Evolutionary conservation across 768 basidiomycete species (phyloP).

Genomic region (Xerocomellus intermedius): DNA sequence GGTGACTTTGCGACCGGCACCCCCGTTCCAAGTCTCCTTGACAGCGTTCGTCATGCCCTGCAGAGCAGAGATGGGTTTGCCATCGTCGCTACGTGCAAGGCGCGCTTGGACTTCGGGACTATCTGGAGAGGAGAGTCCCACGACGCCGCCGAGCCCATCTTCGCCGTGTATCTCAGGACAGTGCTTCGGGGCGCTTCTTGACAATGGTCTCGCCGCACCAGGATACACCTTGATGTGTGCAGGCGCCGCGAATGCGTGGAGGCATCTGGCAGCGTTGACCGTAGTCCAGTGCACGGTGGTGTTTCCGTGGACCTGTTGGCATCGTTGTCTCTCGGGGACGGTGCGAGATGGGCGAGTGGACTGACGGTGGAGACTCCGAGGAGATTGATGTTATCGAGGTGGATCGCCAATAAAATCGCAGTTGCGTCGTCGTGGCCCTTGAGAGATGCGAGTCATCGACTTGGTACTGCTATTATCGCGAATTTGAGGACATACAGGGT

Average conservation of each 20-base stretch:
- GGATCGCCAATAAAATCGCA: conserved; percentile 74
- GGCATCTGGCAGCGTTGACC: conserved; percentile 73
- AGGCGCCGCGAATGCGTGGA: conserved; percentile 71
- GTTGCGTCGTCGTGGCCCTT: conserved; percentile 91
- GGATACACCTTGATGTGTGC: conserved; percentile 57
- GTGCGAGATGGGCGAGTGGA: not conserved
- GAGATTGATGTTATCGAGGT: conserved; percentile 62
- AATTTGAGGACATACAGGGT: conserved; percentile 48
- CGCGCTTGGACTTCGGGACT: conserved; percentile 49
- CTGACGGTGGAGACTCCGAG: conserved; percentile 82
- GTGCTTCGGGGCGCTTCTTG: conserved; percentile 52
- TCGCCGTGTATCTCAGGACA: conserved; percentile 80
- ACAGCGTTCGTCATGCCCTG: conserved; percentile 67
- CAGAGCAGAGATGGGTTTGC: conserved; percentile 50
- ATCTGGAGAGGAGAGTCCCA: conserved; percentile 60
- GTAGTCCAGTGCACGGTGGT: conserved; percentile 58
- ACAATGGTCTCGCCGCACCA: conserved; percentile 69
- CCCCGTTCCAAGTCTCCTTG: conserved; percentile 53
- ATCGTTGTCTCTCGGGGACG: not conserved
- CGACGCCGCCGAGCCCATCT: conserved; percentile 83
- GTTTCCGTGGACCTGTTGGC: conserved; percentile 78
- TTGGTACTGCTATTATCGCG: not conserved
- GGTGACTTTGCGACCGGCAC: conserved; percentile 58
- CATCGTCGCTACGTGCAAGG: conserved; percentile 45
- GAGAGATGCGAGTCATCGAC: not conserved